Evolutionary conservation across 2,329 filamentous ascomycete genomes (phyloP), one percentile per base, ranked within the genome.

Genomic region (Colletotrichum cereale): DNA sequence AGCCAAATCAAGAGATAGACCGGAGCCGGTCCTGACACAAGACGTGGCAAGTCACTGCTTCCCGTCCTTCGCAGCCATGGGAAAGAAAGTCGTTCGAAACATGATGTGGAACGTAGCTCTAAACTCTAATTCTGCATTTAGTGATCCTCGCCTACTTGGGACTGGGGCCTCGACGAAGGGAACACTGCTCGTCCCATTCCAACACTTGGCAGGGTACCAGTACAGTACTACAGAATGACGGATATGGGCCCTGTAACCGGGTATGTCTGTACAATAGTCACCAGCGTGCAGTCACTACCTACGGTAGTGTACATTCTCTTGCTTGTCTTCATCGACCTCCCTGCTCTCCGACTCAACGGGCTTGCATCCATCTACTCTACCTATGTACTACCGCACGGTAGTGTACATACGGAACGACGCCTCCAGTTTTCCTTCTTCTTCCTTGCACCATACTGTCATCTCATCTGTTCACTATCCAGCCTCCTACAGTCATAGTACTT

Each of bases 71-170:
- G n/a, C 52, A 24, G 44, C 66, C 40, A 67, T 67, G 67, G 61
- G 50, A 52, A 57, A 62, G 67, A 42, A 67, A 42, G 42, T 67
- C 63, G 63, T 57, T 71, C 67, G 67, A 71, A 71, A 71, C 67
- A 57, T 67, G 63, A 65, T 50, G 64, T 67, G 67, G 67, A 71
- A 71, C 64, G 64, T 71, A 64, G 64, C 55, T 47, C 42, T 48
- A 67, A 71, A 71, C 67, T 67, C 56, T 71, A 67, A 61, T 42
- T 16, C 31, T 24, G 38, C 50, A 31, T 57, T 50, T 34, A 50
- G 63, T 56, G 34, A 62, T 42, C 67, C 67, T 63, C 47, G 31
- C 16, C 18, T 21, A 36, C 55, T 53, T 42, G 21, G 57, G 67
- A 62, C 50, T 29, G 56, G 63, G 63, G 40, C 57, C 34, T 57